These are phyloP conservation scores for Draba incana DNA, from an alignment of 345 rosid species.

Conservation along the genomic window DNA sequence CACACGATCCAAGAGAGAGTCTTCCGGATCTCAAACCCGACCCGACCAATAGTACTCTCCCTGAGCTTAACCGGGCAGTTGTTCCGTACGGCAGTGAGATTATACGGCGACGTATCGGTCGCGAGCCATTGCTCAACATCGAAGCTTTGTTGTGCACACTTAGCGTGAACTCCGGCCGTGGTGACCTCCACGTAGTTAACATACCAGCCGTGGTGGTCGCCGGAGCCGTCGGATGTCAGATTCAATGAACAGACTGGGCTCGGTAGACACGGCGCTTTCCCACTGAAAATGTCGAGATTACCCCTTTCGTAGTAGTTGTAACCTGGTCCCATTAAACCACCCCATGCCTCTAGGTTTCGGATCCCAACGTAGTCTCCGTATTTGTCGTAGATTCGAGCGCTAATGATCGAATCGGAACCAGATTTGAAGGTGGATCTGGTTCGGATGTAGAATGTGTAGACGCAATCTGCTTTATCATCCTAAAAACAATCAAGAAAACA, in stretches of 20 bases:
- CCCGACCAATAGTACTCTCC: slow-evolving; percentile 22
- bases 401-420: slow-evolving; percentile 75
- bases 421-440: slow-evolving; percentile 84
- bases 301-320: slow-evolving; percentile 91
- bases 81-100: slow-evolving; percentile 59
- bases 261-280: slow-evolving; percentile 61
- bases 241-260: slow-evolving; percentile 66
- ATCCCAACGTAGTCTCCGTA: slow-evolving; percentile 52
- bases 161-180: slow-evolving; percentile 56
- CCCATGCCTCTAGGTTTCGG: slow-evolving; percentile 67
- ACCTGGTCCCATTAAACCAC: slow-evolving; percentile 76
- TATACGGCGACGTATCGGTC: slow-evolving; percentile 58
- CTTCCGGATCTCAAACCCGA: slow-evolving; percentile 42
- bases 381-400: slow-evolving; percentile 54
- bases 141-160: slow-evolving; percentile 61
- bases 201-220: slow-evolving; percentile 84
- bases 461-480: slow-evolving; percentile 63
- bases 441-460: slow-evolving; percentile 67
- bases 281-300: slow-evolving; percentile 85
- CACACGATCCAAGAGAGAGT: slow-evolving; percentile 43
- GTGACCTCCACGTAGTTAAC: slow-evolving; percentile 83
- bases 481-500: slow-evolving; percentile 21
- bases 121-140: slow-evolving; percentile 95
- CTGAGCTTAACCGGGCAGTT: slow-evolving; percentile 43
- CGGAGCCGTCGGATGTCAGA: slow-evolving; percentile 79